phyloP scores from a whole-genome alignment of 306 rosid species.

The Lathyrus aphaca region DNA sequence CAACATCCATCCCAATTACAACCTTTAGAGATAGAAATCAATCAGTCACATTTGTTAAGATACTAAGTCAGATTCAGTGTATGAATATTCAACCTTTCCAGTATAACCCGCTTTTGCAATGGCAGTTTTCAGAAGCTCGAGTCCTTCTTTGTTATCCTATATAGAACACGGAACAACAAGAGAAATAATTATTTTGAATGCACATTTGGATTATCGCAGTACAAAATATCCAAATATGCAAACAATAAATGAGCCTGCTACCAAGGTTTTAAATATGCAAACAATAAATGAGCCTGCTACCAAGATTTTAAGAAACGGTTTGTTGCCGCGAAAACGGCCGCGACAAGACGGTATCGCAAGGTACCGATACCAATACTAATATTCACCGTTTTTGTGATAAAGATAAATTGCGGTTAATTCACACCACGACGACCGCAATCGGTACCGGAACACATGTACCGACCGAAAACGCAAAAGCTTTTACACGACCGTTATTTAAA shows the following conservation, averaged over 20 bases:
- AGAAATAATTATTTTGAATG: neutral
- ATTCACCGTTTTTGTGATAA: too few relatives aligned
- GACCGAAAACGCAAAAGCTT: too few relatives aligned
- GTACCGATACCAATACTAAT: too few relatives aligned
- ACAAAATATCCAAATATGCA: constrained; percentile 13
- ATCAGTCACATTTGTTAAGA: constrained; percentile 23
- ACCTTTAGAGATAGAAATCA: constrained; percentile 52
- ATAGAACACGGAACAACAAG: neutral
- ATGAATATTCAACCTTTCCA: constrained; percentile 56
- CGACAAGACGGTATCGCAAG: too few relatives aligned
- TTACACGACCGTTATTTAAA: too few relatives aligned
- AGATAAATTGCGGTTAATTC: too few relatives aligned
- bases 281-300: constrained; percentile 6
- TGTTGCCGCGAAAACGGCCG: too few relatives aligned
- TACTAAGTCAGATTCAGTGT: constrained; percentile 25
- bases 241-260: constrained; percentile 4
- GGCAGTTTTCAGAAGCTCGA: constrained; percentile 92
- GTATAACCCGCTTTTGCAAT: constrained; percentile 98
- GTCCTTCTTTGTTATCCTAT: constrained; percentile 97
- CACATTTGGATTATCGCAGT: constrained; percentile 4
- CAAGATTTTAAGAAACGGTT: too few relatives aligned
- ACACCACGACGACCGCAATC: too few relatives aligned
- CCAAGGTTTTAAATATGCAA: too few relatives aligned
- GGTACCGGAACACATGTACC: too few relatives aligned
- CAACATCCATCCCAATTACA: constrained; percentile 99